phyloP scores from a whole-genome alignment of 108 stramenopile genomes.

The Pinguiococcus pyrenoidosus region DNA sequence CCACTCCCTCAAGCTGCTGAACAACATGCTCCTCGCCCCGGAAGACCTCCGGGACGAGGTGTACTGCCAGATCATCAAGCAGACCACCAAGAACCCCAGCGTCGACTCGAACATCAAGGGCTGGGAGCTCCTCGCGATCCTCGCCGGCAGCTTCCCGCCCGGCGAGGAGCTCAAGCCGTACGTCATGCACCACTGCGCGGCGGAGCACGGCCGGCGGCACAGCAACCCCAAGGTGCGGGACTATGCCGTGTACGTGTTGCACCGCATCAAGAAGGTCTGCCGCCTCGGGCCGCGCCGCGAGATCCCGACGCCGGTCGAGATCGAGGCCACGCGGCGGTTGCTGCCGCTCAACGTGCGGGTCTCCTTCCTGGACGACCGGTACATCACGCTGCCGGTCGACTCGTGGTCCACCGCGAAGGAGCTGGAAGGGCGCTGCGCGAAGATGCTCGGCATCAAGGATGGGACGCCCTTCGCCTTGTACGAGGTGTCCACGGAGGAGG shows the following conservation, averaged over 20 bases:
- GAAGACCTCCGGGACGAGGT: slow-evolving; percentile 31
- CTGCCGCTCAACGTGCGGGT: slow-evolving; percentile 9
- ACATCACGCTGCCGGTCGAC: slow-evolving; percentile 5
- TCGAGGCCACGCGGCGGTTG: slow-evolving; percentile 1
- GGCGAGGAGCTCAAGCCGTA: neutral
- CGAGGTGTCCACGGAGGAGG: slow-evolving; percentile 14
- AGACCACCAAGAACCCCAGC: slow-evolving; percentile 22
- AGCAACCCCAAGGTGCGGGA: slow-evolving; percentile 2
- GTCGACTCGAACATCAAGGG: slow-evolving; percentile 8
- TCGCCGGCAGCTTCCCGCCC: slow-evolving; percentile 15
- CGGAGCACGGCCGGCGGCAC: neutral
- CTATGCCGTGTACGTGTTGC: slow-evolving; percentile 11
- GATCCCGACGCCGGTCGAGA: slow-evolving; percentile 20
- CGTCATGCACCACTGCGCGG: slow-evolving; percentile 2
- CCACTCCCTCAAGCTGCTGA: slow-evolving; percentile 20
- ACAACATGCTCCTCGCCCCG: slow-evolving; percentile 1
- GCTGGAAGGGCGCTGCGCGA: neutral
- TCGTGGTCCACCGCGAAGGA: slow-evolving; percentile 22
- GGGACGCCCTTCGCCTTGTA: slow-evolving; percentile 10
- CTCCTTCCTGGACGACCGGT: slow-evolving; percentile 19
- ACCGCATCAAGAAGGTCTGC: slow-evolving; percentile 1
- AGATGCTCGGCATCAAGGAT: slow-evolving; percentile 3
- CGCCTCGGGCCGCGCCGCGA: slow-evolving; percentile 20
- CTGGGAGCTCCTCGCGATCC: slow-evolving; percentile 24
- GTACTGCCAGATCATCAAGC: slow-evolving; percentile 36